Percentiles rank a stretch among this genome's conserved stretches.
These are phyloP conservation scores for Mycena albidolilacea DNA, from an alignment of 768 basidiomycete genomes.

Conservation along the genomic window DNA sequence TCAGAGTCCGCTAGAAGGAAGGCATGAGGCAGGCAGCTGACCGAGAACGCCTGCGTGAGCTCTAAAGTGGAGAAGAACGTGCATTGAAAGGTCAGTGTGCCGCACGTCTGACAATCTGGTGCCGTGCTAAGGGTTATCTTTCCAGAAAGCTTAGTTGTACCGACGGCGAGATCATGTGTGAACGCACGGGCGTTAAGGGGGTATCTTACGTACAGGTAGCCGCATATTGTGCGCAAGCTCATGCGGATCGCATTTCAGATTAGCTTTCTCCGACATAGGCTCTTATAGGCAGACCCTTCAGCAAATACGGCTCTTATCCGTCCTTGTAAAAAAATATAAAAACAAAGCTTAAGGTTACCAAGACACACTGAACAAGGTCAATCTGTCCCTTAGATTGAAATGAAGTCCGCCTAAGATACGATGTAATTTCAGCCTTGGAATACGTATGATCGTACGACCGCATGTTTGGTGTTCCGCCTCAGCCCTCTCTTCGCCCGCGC, in stretches of 20 bases:
- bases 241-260: not conserved
- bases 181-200: not conserved
- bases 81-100: not conserved
- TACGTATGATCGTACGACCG: not conserved
- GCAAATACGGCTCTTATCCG: not conserved
- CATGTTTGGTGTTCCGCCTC: not conserved
- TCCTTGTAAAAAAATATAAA: not conserved
- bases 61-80: not conserved
- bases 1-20: not conserved
- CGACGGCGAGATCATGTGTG: not conserved
- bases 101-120: no score
- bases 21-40: not conserved
- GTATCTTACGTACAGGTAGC: constrained; percentile 2
- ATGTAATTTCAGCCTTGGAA: not conserved
- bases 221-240: not conserved
- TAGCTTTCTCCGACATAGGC: constrained; percentile 1
- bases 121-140: no score
- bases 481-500: not conserved
- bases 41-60: not conserved
- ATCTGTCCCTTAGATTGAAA: not conserved
- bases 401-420: not conserved
- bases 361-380: not conserved
- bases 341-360: not conserved
- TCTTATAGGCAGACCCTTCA: not conserved
- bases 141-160: not conserved